Base-by-base conservation (phyloP, 768 basidiomycete species). In the Podaxis carcinomalis region DNA sequence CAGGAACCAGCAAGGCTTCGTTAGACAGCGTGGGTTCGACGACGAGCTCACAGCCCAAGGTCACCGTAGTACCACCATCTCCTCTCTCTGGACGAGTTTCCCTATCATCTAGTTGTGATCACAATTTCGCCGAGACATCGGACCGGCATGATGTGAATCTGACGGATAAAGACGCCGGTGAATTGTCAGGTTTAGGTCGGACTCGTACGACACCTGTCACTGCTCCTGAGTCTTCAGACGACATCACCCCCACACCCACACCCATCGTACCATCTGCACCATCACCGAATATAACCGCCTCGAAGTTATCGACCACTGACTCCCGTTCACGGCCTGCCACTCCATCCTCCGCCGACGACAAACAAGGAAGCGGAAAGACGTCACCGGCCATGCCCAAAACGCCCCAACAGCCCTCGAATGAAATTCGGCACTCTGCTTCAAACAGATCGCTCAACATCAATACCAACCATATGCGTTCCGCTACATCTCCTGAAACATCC, bases 401-500 rank as follows among this genome's bases (percentile, higher is more conserved):
- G 27, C 44, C 52, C 21, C 52, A 61, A 6, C 40, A n/a, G 2
- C n/a, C 28, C 16, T 21, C 50, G 28, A 23, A 53, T 44, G 50
- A 53, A 36, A 19, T 53, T 28, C 59, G 59, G 35, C 59, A 37
- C 19, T 61, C 52, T 28, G 3, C 59, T 13, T 61, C 59, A 21
- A 54, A 47, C 53, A 28, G 46, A 39, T 61, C 59, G 21, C 59
- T 61, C 27, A 54, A 51, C 10, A 35, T 58, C 13, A 50, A 58
- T 13, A 36, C 36, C 16, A 56, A 68, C 46, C 72, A 74, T 60
- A 42, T 65, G 49, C 68, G 73, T 46, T 65, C 72, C 53, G 71
- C 70, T 3, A 74, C 75, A 16, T 67, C 66, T 3, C 72, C 76
- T 14, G 62, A 69, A 5, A 66, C 65, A 21, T 62, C 65, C 1